These are phyloP conservation scores for Leptodermis oblonga DNA, from an alignment of 257 asterid species.

Conservation along the genomic window DNA sequence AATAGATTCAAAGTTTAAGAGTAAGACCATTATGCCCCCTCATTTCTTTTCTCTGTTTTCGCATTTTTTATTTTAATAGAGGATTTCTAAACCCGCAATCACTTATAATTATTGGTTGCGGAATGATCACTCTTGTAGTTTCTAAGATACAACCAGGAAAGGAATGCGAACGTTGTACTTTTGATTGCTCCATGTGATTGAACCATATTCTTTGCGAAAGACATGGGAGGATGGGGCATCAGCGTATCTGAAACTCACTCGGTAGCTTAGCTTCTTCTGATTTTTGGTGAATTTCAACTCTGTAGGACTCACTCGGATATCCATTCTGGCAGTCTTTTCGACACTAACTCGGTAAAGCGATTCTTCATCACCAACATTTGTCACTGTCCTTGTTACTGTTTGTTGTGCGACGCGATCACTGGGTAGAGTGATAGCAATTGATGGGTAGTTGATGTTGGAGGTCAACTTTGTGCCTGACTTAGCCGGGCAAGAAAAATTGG, in stretches of 20 bases:
- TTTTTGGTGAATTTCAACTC: constrained; percentile 50
- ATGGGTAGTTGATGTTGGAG: constrained; percentile 83
- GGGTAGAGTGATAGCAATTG: too few species aligned
- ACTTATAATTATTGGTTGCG: too few species aligned
- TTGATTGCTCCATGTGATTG: constrained; percentile 65
- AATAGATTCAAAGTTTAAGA: too few species aligned
- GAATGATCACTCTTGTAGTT: too few species aligned
- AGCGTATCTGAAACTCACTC: constrained; percentile 41
- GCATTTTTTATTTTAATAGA: too few species aligned
- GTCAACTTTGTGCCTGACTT: constrained; percentile 33
- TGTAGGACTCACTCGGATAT: constrained; percentile 55
- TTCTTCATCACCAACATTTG: constrained; percentile 62
- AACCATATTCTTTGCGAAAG: constrained; percentile 49
- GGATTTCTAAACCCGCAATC: too few species aligned
- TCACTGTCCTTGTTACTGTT: constrained; percentile 52
- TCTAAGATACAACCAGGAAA: too few species aligned
- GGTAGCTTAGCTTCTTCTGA: constrained; percentile 43
- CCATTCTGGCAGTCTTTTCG: constrained; percentile 32
- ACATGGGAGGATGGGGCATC: too few species aligned
- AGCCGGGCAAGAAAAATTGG: constrained; percentile 54
- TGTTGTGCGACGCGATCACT: too few species aligned
- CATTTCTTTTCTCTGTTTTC: too few species aligned
- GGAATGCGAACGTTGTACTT: constrained; percentile 67
- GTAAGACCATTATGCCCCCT: too few species aligned
- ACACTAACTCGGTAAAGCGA: constrained; percentile 43